Evolutionary conservation across 139 green algal genomes (phyloP), one percentile per base, ranked within the genome.

Genomic region (Micractinium sp.): DNA sequence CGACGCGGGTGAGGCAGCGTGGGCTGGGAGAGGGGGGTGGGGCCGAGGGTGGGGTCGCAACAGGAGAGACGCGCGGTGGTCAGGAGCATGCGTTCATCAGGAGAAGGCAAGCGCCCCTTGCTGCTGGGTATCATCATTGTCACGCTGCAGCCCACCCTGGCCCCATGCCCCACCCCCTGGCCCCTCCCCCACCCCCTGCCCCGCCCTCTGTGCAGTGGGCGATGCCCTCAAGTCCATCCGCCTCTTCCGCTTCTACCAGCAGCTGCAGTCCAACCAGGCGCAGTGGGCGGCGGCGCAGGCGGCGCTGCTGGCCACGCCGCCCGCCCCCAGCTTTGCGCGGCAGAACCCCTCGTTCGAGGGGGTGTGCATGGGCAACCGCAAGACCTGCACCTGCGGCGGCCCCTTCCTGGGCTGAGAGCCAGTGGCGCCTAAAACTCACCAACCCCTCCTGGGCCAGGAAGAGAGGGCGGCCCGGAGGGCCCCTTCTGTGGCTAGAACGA

Each of bases 351-450:
- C 74, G 0, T 99, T 93, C 88, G 97, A 99, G 66, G 96, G 96
- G 0, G 95, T 98, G 33, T 99, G 97, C 93, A 98, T 98, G 96
- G 97, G 97, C 79, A 98, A 98, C 91, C 89, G 96, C 14, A 96
- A 93, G 69, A 96, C 91, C 13, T 99, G 97, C 88, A 93, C 87
- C 3, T 99, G 97, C 89, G 95, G 95, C 0, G 96, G 94, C 2
- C 91, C 97, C 15, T 99, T 99, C 75, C 95, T 99, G 63, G 89
- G 88, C 18, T 96, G 87, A 93, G n/a, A 56, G 53, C 16, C 66
- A 19, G 9, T 19, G 66, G 18, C 53, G 14, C 31, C 14, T 41
- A 15, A 31, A 14, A 41, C 38, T 67, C 18, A 29, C 22, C 23
- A 27, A 7, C 38, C 4, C 63, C 5, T 23, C 47, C 47, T 56